A percentile compares a stretch with the other conserved stretches of the same genome.
Evolutionary conservation across 148 eudicot species (phyloP).

Genomic region (Fagopyrum homotropicum): DNA sequence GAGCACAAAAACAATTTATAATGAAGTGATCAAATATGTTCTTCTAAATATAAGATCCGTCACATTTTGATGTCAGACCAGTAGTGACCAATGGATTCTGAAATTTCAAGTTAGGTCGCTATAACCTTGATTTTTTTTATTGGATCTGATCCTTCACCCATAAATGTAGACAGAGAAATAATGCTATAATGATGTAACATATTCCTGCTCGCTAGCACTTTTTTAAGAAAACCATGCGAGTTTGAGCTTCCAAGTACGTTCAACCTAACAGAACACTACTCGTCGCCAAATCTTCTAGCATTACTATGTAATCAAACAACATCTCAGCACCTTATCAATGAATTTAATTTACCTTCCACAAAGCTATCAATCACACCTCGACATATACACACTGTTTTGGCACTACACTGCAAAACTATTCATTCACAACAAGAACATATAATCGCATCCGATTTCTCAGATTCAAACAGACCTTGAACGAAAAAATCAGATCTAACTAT

Average conservation of each 20-base stretch:
- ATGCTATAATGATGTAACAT: not conserved
- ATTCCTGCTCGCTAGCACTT: not conserved
- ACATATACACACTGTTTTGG: no score
- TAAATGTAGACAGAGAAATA: not conserved
- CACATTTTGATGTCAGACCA: not conserved
- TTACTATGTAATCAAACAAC: not conserved
- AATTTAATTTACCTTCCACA: not conserved
- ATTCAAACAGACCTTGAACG: not conserved
- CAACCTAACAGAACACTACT: not conserved
- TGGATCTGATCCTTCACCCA: not conserved
- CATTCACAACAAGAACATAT: not conserved
- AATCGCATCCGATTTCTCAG: not conserved
- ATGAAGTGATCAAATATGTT: not conserved
- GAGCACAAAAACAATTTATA: not conserved
- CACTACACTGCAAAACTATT: not conserved
- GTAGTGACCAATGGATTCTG: not conserved
- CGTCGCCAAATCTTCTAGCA: not conserved
- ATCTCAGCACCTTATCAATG: not conserved
- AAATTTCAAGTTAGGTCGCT: not conserved
- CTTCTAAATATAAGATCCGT: not conserved
- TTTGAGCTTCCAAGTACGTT: not conserved
- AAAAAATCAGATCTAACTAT: not conserved
- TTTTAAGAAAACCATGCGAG: not conserved
- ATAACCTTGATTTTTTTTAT: not conserved
- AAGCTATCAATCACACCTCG: not conserved